phyloP scores from a whole-genome alignment of 2,329 filamentous ascomycete genomes.

The Capronia americana region DNA sequence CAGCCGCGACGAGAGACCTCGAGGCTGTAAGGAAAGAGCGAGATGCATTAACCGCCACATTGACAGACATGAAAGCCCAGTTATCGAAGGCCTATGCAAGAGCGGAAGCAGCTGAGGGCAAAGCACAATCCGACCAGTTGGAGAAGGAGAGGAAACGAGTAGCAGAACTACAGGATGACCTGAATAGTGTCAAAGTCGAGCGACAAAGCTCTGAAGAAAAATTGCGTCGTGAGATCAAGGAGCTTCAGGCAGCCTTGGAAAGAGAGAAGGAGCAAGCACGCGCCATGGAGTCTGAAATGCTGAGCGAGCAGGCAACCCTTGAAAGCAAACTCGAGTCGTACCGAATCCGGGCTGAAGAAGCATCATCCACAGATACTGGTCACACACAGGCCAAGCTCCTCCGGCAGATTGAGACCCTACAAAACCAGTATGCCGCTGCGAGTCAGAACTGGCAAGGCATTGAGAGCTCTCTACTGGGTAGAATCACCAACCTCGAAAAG shows the following conservation, averaged over 20 bases:
- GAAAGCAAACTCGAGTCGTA: conserved; percentile 91
- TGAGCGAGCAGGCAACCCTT: conserved; percentile 74
- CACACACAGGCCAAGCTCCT: conserved; percentile 88
- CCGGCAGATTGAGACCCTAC: conserved; percentile 91
- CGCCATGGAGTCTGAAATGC: conserved; percentile 75
- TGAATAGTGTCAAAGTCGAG: conserved; percentile 73
- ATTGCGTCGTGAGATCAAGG: conserved; percentile 70
- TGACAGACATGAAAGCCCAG: conserved; percentile 73
- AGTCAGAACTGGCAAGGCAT: conserved; percentile 98
- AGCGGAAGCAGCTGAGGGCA: conserved; percentile 70
- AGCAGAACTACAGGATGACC: conserved; percentile 65
- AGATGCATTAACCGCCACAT: conserved; percentile 67
- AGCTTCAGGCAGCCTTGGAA: conserved; percentile 74
- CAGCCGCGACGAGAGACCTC: conserved; percentile 63
- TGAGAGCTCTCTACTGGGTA: conserved; percentile 80
- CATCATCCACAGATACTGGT: conserved; percentile 78
- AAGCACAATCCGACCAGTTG: conserved; percentile 70
- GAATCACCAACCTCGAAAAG: conserved; percentile 79
- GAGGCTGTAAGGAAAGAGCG: conserved; percentile 68
- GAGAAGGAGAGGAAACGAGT: conserved; percentile 67
- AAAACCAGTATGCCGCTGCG: conserved; percentile 92
- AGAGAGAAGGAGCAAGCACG: conserved; percentile 73
- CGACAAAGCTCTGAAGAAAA: conserved; percentile 77
- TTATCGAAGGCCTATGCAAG: conserved; percentile 71
- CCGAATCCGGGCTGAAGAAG: conserved; percentile 85